Conservation (phyloP, 1,284 basidiomycete genomes). For the Sanguinoderma infundibulare region DNA sequence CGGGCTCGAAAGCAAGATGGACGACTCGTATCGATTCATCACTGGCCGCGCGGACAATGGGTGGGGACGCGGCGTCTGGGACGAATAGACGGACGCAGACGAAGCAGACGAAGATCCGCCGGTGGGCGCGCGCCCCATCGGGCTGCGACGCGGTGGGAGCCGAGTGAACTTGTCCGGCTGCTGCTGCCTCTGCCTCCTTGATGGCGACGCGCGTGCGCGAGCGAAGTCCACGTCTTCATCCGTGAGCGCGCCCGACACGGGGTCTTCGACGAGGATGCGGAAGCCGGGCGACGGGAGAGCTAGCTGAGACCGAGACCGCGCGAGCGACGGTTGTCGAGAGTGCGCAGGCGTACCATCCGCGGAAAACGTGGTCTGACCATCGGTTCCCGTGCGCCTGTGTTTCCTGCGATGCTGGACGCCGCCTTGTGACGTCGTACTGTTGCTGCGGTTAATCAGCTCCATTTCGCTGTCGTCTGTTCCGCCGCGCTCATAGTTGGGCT, state of each 20-base stretch:
- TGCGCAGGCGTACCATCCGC: constrained; percentile 6
- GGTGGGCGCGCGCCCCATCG: constrained; percentile 7
- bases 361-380: neutral
- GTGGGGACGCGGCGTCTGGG: neutral
- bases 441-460: neutral
- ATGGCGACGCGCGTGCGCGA: constrained; percentile 26
- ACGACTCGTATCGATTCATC: constrained; percentile 26
- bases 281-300: constrained; percentile 33
- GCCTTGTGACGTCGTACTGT: neutral
- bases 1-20: constrained; percentile 38
- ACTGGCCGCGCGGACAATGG: constrained; percentile 6
- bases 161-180: constrained; percentile 36
- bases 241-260: constrained; percentile 24
- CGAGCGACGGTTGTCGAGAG: constrained; percentile 11
- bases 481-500: constrained; percentile 5
- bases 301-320: constrained; percentile 10
- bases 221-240: constrained; percentile 14
- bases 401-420: constrained; percentile 19
- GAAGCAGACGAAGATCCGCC: neutral
- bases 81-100: neutral
- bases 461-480: constrained; percentile 11
- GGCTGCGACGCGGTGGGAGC: constrained; percentile 32
- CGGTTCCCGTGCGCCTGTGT: constrained; percentile 9
- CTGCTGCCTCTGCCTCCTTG: constrained; percentile 3
- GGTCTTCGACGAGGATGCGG: constrained; percentile 39